Conservation (phyloP, 108 stramenopile species). For the Skeletonema costatum region DNA sequence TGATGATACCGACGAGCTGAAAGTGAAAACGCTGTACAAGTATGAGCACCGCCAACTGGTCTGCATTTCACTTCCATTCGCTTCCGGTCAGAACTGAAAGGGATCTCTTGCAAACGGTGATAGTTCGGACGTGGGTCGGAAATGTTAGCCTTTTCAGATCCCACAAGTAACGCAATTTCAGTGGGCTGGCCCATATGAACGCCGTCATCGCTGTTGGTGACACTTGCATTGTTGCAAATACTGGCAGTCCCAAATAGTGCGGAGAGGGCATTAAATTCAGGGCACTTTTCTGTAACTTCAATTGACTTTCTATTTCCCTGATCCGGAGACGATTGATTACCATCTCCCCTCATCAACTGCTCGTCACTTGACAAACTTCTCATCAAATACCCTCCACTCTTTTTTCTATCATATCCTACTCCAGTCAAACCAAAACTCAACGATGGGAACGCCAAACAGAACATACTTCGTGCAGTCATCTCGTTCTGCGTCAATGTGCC, state of each 20-base stretch:
- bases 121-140: slow-evolving; percentile 83
- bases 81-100: slow-evolving; percentile 94
- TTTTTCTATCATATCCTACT: slow-evolving; percentile 66
- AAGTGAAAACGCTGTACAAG: slow-evolving; percentile 66
- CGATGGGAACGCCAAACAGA: slow-evolving; percentile 67
- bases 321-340: slow-evolving; percentile 1
- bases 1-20: slow-evolving; percentile 39
- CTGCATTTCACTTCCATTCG: slow-evolving; percentile 92
- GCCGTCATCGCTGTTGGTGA: slow-evolving; percentile 47
- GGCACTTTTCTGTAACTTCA: slow-evolving; percentile 28
- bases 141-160: slow-evolving; percentile 78
- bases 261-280: slow-evolving; percentile 57
- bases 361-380: slow-evolving; percentile 29
- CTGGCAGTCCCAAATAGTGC: slow-evolving; percentile 71
- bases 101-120: slow-evolving; percentile 89
- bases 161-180: slow-evolving; percentile 90
- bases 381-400: slow-evolving; percentile 49
- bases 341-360: slow-evolving; percentile 3
- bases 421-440: slow-evolving; percentile 76
- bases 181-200: slow-evolving; percentile 87
- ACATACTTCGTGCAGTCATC: slow-evolving; percentile 86
- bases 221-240: slow-evolving; percentile 86
- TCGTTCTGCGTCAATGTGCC: slow-evolving; percentile 98
- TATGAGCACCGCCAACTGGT: slow-evolving; percentile 76
- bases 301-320: slow-evolving; percentile 20